Base-by-base conservation (phyloP, 148 eudicot species). In the Silene conica region DNA sequence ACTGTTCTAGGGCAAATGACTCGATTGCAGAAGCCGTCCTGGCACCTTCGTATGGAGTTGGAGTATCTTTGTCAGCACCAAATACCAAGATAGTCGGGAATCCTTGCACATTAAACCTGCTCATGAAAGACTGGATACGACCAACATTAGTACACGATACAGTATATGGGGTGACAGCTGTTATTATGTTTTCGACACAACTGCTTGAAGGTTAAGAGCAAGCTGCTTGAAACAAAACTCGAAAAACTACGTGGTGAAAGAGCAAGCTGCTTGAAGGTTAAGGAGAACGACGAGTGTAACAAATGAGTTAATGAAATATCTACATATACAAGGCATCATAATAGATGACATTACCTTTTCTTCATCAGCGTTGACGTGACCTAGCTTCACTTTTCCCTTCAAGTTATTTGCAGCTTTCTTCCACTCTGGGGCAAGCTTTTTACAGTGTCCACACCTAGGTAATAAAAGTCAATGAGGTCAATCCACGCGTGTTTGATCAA, bases 401-500 rank as follows among this genome's bases (percentile, higher is more conserved):
- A 94, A 83, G 86, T 83, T 94, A 73, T 77, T 90, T 20, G 98
- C 86, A 69, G 96, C 98, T 85, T 82, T 92, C 89, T 91, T 94
- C 98, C 98, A 94, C 79, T 94, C 98, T 38, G 98, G 98, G 67
- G 98, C 98, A 79, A 94, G 96, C 85, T 87, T 91, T 83, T 94
- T 91, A 81, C 98, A 94, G 81, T 94, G 98, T 62, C 98, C 97
- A 70, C 98, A 94, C 98, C 98, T 94, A 61, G n/a, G 70, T 67
- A 46, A 69, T 15, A 66, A 71, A 14, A 12, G 22, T 18, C 58
- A 52, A n/a, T 48, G 20, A 8, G 7, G 43, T 45, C 46, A 31
- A 22, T 48, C 2, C 1, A 58, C 26, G 43, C 12, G 1, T 28
- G 64, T 14, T 70, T 71, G 65, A 71, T 11, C 13, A 54, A 38